Base-by-base conservation (phyloP, 140 eudicot species). In the Flaveria floridana region DNA sequence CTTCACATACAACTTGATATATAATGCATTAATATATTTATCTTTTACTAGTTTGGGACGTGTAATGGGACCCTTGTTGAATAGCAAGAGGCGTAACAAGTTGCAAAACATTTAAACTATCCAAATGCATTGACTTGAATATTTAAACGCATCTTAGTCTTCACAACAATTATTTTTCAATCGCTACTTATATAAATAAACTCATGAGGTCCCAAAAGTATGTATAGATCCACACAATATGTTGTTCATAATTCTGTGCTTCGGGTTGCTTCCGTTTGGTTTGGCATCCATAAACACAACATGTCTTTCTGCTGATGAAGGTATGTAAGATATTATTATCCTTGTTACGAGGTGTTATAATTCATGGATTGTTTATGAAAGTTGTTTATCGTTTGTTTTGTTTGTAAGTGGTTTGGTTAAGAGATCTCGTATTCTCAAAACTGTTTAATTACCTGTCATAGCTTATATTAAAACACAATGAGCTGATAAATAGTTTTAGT, bases 221-320 rank as follows among this genome's bases (percentile, higher is more conserved):
- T 7, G 3, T 11, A 63, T 14, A 6, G 6, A 56, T n/a, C 23
- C 15, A 28, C 26, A 13, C 48, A 77, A 18, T 52, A 77, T 69
- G 81, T 57, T 69, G 53, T 19, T 51, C 10, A 46, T 61, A 26
- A 46, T 77, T 26, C 70, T 77, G 0, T 42, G 37, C 3, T 21
- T 77, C 56, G 70, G 44, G 51, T 77, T 77, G 52, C 70, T 77
- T 21, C 81, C 70, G 0, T 42, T 77, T 15, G 63, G 64, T 44
- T 77, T 68, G 57, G 81, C 76, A 26, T 77, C 81, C 61, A 16
- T 77, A 19, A 15, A 69, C 58, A 69, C 75, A 76, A 39, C 81
- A 3, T 46, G 63, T 57, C 76, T 77, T 3, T 47, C 76, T 10
- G 1, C 71, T 1, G 64, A 58, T 12, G 81, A 77, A 77, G 81